Conservation (phyloP, 495 filamentous ascomycete genomes). For the Penicillium pancosmium region DNA sequence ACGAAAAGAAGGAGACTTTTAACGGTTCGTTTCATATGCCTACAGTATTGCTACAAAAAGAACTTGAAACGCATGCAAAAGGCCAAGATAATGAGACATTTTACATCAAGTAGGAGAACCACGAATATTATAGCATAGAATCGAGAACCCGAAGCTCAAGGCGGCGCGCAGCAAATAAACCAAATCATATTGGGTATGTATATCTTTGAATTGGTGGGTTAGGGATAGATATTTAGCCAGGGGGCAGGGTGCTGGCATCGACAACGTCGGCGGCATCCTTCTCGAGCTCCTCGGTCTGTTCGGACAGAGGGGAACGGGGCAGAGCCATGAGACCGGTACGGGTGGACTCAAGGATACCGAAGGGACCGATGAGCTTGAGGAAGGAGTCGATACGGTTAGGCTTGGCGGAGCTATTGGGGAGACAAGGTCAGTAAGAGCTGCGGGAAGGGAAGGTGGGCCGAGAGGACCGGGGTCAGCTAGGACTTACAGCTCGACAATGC, state of each 20-base stretch:
- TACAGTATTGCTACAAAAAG: neutral
- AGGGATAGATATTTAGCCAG: slow-evolving; percentile 63
- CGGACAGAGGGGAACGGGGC: slow-evolving; percentile 85
- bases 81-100: slow-evolving; percentile 5
- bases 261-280: slow-evolving; percentile 91
- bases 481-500: slow-evolving; percentile 94
- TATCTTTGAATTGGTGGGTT: slow-evolving; percentile 18
- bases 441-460: neutral
- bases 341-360: slow-evolving; percentile 94
- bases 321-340: slow-evolving; percentile 95
- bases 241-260: slow-evolving; percentile 87
- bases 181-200: slow-evolving; percentile 32
- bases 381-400: slow-evolving; percentile 93
- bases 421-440: neutral
- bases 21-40: neutral
- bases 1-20: neutral
- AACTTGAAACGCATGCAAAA: neutral
- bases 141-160: slow-evolving; percentile 5
- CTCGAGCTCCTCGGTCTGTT: slow-evolving; percentile 68
- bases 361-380: slow-evolving; percentile 93
- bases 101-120: slow-evolving; percentile 4
- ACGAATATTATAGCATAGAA: neutral
- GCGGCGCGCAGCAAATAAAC: slow-evolving; percentile 18
- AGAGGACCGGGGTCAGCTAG: neutral
- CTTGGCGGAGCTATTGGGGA: slow-evolving; percentile 74